These are phyloP conservation scores for Venturia pyrina DNA, from an alignment of 2,329 filamentous ascomycete genomes.

Conservation along the genomic window DNA sequence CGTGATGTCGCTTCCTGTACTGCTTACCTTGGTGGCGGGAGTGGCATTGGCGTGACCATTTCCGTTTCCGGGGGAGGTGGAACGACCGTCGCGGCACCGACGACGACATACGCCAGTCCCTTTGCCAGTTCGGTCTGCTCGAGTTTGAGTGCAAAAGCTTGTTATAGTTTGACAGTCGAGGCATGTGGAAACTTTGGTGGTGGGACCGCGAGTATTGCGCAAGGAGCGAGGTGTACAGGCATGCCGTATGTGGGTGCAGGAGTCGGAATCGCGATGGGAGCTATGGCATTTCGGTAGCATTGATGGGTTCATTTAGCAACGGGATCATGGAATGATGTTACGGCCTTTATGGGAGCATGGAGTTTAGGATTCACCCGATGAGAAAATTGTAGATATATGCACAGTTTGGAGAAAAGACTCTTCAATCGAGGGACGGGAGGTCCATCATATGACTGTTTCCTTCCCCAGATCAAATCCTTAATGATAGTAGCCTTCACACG, in stretches of 20 bases:
- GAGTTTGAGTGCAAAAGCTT: slow-evolving; percentile 13
- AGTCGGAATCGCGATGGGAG: slow-evolving; percentile 3
- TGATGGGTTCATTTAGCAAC: not conserved
- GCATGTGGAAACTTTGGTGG: slow-evolving; percentile 12
- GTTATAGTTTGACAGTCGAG: slow-evolving; percentile 9
- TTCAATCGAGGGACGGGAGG: not conserved
- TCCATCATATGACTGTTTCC: no score
- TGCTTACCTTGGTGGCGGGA: slow-evolving; percentile 6
- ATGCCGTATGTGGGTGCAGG: slow-evolving; percentile 7
- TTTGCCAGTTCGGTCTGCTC: slow-evolving; percentile 10
- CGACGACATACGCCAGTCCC: slow-evolving; percentile 5
- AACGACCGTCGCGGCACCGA: slow-evolving; percentile 9
- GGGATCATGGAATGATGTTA: not conserved
- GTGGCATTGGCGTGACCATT: slow-evolving; percentile 12
- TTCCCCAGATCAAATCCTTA: no score
- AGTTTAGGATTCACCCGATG: not conserved
- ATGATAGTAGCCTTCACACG: no score
- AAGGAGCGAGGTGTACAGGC: slow-evolving; percentile 4
- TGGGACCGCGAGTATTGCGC: not conserved
- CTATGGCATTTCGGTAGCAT: not conserved
- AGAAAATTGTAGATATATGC: not conserved
- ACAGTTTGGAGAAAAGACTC: not conserved
- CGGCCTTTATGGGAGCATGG: not conserved
- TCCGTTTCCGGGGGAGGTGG: slow-evolving; percentile 10
- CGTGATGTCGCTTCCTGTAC: slow-evolving; percentile 22